Percentiles rank a stretch among this genome's conserved stretches.
Evolutionary conservation across 2,329 filamentous ascomycete genomes (phyloP).

Genomic region (Xylariaceae sp.): DNA sequence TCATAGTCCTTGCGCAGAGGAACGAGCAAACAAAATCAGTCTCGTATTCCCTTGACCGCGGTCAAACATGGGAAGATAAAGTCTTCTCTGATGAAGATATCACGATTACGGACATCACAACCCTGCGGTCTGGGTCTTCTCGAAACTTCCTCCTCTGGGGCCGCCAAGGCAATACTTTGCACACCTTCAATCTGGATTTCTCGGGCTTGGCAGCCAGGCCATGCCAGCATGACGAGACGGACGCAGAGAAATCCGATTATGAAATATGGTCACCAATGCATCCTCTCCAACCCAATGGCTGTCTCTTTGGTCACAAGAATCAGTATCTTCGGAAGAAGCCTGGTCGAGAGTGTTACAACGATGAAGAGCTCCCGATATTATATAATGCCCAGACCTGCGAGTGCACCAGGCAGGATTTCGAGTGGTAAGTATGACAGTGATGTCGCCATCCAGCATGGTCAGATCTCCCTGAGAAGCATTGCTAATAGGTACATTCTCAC

Average conservation of each 20-base stretch:
- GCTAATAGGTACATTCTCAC: constrained; percentile 21
- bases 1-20: constrained; percentile 81
- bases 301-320: constrained; percentile 87
- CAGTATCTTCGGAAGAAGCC: constrained; percentile 87
- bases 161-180: constrained; percentile 53
- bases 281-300: constrained; percentile 71
- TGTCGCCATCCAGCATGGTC: too few relatives aligned
- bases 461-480: not conserved
- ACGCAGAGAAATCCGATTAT: constrained; percentile 62
- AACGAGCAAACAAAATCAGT: constrained; percentile 62
- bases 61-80: constrained; percentile 72
- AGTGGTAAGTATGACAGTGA: constrained; percentile 64
- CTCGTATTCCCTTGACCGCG: constrained; percentile 77
- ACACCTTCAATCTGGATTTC: constrained; percentile 86
- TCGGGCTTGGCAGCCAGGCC: constrained; percentile 68
- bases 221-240: constrained; percentile 64
- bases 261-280: constrained; percentile 84
- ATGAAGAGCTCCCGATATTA: constrained; percentile 63
- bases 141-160: constrained; percentile 93
- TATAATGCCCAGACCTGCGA: constrained; percentile 74
- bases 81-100: constrained; percentile 69
- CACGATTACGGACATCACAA: constrained; percentile 75
- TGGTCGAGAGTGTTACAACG: constrained; percentile 78
- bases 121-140: constrained; percentile 82
- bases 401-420: constrained; percentile 81